phyloP scores from a whole-genome alignment of 345 rosid species.

The Anastatica hierochuntica region DNA sequence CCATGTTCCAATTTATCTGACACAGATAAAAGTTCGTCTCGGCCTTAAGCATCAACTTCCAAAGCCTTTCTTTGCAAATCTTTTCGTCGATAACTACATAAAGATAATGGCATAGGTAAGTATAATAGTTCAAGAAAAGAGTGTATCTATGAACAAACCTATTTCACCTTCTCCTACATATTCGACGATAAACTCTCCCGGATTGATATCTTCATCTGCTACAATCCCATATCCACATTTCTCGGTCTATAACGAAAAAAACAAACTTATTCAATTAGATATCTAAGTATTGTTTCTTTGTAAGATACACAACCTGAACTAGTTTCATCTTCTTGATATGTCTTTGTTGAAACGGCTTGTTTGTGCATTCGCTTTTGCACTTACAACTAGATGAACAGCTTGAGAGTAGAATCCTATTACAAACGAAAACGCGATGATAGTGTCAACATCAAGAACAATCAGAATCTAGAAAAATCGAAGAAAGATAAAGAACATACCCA shows the following conservation, averaged over 20 bases:
- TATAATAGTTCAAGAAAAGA: neutral
- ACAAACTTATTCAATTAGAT: constrained; percentile 15
- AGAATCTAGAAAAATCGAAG: no score
- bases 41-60: constrained; percentile 71
- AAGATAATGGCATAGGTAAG: neutral
- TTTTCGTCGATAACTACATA: constrained; percentile 83
- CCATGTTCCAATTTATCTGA: constrained; percentile 87
- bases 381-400: constrained; percentile 91
- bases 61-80: constrained; percentile 90
- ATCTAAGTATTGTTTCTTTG: neutral
- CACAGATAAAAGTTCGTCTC: constrained; percentile 90
- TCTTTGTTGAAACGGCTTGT: constrained; percentile 81
- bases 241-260: constrained; percentile 73
- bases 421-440: neutral
- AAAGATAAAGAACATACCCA: constrained; percentile 46
- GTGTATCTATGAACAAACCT: neutral
- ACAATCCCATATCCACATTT: constrained; percentile 90
- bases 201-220: constrained; percentile 75
- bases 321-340: constrained; percentile 81
- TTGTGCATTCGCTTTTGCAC: constrained; percentile 60
- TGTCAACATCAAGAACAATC: neutral
- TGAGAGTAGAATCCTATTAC: constrained; percentile 69
- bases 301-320: constrained; percentile 44
- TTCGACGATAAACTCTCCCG: constrained; percentile 87
- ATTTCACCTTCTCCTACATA: constrained; percentile 91